Conservation (phyloP, 192 early-diverging fungal species). For the Coemansia sp. region DNA sequence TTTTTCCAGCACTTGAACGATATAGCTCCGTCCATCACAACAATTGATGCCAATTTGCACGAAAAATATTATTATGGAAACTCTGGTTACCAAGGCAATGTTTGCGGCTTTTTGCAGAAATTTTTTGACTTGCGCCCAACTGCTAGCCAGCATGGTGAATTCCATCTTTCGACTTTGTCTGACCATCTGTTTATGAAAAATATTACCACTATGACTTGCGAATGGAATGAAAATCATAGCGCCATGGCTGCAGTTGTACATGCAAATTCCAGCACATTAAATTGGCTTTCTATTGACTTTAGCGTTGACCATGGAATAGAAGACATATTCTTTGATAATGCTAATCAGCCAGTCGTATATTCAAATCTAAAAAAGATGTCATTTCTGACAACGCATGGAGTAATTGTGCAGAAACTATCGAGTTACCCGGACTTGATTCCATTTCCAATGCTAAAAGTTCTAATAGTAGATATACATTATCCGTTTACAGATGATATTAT, state of each 20-base stretch:
- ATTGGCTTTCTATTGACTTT: neutral
- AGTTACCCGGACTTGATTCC: neutral
- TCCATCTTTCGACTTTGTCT: neutral
- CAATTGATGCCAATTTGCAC: neutral
- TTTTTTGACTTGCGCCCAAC: neutral
- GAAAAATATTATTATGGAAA: neutral
- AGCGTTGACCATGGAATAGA: neutral
- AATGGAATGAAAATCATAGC: neutral
- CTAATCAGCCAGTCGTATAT: neutral
- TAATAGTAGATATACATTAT: constrained; percentile 2
- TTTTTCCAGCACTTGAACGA: neutral
- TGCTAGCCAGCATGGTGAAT: neutral
- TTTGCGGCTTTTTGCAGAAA: neutral
- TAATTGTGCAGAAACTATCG: neutral
- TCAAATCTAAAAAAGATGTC: neutral
- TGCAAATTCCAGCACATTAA: neutral
- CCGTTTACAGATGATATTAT: constrained; percentile 8
- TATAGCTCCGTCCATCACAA: neutral
- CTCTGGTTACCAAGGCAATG: neutral
- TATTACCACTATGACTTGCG: neutral
- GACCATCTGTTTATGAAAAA: neutral
- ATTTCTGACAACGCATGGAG: neutral
- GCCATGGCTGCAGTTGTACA: neutral
- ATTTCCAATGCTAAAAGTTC: neutral
- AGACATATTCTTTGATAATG: neutral